A percentile compares a stretch with the other conserved stretches of the same genome.
Evolutionary conservation across 371 early-diverging fungal genomes (phyloP).

Genomic region (Rhizopus sp.): DNA sequence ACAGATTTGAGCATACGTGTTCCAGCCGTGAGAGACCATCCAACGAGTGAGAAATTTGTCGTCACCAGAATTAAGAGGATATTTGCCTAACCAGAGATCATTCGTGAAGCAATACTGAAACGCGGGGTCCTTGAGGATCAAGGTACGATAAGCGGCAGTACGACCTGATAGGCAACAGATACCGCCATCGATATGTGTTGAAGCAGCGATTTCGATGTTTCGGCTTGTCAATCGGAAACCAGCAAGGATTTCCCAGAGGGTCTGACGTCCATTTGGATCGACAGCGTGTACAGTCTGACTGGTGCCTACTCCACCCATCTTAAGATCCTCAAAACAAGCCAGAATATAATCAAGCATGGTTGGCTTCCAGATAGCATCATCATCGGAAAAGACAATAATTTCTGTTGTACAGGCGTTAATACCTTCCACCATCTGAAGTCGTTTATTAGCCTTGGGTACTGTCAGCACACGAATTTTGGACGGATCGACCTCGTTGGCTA

Average conservation of each 20-base stretch:
- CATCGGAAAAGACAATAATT: slow-evolving; percentile 77
- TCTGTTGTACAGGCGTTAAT: slow-evolving; percentile 65
- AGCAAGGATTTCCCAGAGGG: slow-evolving; percentile 75
- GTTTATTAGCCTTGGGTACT: slow-evolving; percentile 65
- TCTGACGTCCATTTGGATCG: slow-evolving; percentile 58
- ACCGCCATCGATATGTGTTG: slow-evolving; percentile 79
- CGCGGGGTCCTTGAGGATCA: slow-evolving; percentile 72
- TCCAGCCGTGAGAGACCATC: slow-evolving; percentile 75
- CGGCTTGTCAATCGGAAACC: slow-evolving; percentile 73
- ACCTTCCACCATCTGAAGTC: slow-evolving; percentile 75
- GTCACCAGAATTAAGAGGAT: slow-evolving; percentile 76
- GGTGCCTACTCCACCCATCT: slow-evolving; percentile 79
- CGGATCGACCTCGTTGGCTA: slow-evolving; percentile 50
- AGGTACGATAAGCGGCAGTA: slow-evolving; percentile 77
- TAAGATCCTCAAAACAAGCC: slow-evolving; percentile 75
- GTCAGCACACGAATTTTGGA: slow-evolving; percentile 49
- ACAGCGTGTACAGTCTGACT: slow-evolving; percentile 62
- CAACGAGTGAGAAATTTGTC: slow-evolving; percentile 81
- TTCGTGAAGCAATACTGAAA: slow-evolving; percentile 73
- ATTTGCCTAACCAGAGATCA: slow-evolving; percentile 73
- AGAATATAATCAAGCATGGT: slow-evolving; percentile 65
- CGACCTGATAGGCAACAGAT: slow-evolving; percentile 79
- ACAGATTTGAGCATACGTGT: slow-evolving; percentile 73
- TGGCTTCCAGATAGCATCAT: slow-evolving; percentile 73
- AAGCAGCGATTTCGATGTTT: slow-evolving; percentile 76